These are phyloP conservation scores for Colletotrichum scovillei DNA, from an alignment of 2,329 filamentous ascomycete species.

Conservation along the genomic window DNA sequence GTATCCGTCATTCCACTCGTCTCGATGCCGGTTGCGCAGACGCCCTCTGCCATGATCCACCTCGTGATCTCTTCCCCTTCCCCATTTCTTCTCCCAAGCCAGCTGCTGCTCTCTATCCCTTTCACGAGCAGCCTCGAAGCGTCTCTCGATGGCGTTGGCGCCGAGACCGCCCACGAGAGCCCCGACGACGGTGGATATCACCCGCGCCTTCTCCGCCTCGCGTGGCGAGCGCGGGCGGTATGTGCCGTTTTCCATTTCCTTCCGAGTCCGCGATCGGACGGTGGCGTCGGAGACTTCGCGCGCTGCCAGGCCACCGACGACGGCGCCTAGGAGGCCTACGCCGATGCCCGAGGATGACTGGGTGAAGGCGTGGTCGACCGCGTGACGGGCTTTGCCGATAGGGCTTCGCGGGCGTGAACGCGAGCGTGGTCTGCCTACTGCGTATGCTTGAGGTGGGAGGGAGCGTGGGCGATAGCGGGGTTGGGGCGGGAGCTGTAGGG, in stretches of 20 bases:
- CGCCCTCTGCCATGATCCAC: slow-evolving; percentile 36
- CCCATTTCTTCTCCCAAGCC: slow-evolving; percentile 48
- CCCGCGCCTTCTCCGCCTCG: slow-evolving; percentile 46
- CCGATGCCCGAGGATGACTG: slow-evolving; percentile 61
- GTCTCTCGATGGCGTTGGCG: slow-evolving; percentile 61
- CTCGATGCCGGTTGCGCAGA: slow-evolving; percentile 35
- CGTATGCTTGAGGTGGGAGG: slow-evolving; percentile 29
- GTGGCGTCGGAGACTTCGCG: slow-evolving; percentile 58
- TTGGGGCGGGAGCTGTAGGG: slow-evolving; percentile 12
- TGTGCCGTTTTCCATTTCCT: slow-evolving; percentile 29
- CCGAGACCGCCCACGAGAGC: slow-evolving; percentile 66
- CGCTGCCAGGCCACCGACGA: slow-evolving; percentile 65
- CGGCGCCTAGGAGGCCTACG: slow-evolving; percentile 63
- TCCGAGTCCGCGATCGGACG: slow-evolving; percentile 41
- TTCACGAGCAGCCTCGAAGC: slow-evolving; percentile 51
- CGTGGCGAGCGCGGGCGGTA: slow-evolving; percentile 25
- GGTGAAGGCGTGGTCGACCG: slow-evolving; percentile 59
- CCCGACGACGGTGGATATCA: slow-evolving; percentile 63
- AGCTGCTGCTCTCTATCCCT: slow-evolving; percentile 46
- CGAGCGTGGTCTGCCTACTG: slow-evolving; percentile 36
- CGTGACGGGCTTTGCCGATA: slow-evolving; percentile 52
- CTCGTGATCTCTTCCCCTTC: slow-evolving; percentile 36
- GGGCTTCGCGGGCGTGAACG: slow-evolving; percentile 47
- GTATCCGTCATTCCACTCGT: slow-evolving; percentile 41
- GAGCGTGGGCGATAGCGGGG: slow-evolving; percentile 34